Conservation (phyloP, 1,284 basidiomycete genomes). For the Ustilago loliicola region DNA sequence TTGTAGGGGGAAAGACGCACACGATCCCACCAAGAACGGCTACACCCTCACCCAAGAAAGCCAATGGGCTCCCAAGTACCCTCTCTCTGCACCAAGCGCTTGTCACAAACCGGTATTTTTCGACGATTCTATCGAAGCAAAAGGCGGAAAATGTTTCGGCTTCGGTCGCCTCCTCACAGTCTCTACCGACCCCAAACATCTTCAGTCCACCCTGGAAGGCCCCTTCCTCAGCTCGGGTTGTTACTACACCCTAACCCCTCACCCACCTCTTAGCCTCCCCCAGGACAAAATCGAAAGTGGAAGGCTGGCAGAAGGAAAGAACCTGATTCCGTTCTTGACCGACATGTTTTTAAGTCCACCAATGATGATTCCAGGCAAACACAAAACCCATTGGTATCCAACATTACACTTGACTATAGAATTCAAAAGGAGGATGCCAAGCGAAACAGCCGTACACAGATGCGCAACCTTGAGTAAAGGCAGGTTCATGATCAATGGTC, state of each 20-base stretch:
- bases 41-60: slow-evolving; percentile 25
- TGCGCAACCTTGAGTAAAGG: slow-evolving; percentile 25
- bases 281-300: slow-evolving; percentile 1
- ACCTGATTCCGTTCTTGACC: slow-evolving; percentile 46
- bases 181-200: slow-evolving; percentile 26
- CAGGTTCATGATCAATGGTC: slow-evolving; percentile 47
- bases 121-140: slow-evolving; percentile 3
- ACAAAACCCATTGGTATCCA: slow-evolving; percentile 48
- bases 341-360: slow-evolving; percentile 48
- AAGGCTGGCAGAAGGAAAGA: slow-evolving; percentile 4
- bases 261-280: neutral
- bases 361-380: slow-evolving; percentile 33
- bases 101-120: slow-evolving; percentile 13
- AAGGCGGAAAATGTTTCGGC: slow-evolving; percentile 24
- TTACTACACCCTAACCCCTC: slow-evolving; percentile 24
- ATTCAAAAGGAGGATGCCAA: slow-evolving; percentile 40
- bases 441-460: neutral
- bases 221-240: slow-evolving; percentile 18
- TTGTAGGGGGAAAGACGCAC: neutral
- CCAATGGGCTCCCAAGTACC: slow-evolving; percentile 36
- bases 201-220: neutral
- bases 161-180: slow-evolving; percentile 37
- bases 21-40: slow-evolving; percentile 33
- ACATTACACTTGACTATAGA: slow-evolving; percentile 53
- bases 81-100: slow-evolving; percentile 14